Percentiles rank a stretch among this genome's conserved stretches.
These are phyloP conservation scores for Tylopilus vinaceipallidus DNA, from an alignment of 768 basidiomycete species.

Conservation along the genomic window DNA sequence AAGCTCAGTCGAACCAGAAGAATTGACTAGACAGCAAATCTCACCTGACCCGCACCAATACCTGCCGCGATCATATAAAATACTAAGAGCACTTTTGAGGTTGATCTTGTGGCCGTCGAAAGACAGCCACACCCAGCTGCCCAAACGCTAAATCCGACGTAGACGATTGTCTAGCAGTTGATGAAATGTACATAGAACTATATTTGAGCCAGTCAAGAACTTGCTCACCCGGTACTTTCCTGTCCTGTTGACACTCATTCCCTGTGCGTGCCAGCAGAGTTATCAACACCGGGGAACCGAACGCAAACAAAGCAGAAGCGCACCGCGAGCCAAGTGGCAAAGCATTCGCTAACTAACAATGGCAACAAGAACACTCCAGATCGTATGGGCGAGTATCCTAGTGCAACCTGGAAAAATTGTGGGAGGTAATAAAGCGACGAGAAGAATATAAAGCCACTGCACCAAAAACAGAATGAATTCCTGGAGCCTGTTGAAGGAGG, in stretches of 20 bases:
- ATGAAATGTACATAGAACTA: too few relatives aligned
- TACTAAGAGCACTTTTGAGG: background rate
- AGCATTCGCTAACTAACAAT: slow-evolving; percentile 63
- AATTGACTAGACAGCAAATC: too few relatives aligned
- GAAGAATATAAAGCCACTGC: slow-evolving; percentile 59
- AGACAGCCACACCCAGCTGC: background rate
- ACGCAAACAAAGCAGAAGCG: slow-evolving; percentile 15
- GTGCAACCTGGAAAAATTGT: slow-evolving; percentile 67
- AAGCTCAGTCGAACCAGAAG: too few relatives aligned
- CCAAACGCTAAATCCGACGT: background rate
- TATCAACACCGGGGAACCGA: background rate
- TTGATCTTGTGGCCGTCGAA: background rate
- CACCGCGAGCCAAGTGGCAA: slow-evolving; percentile 47
- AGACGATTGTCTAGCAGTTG: too few relatives aligned
- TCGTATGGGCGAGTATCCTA: slow-evolving; percentile 62
- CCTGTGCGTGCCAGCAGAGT: slow-evolving; percentile 33
- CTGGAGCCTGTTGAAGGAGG: background rate
- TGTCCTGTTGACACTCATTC: slow-evolving; percentile 61
- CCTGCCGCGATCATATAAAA: background rate
- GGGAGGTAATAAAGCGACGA: slow-evolving; percentile 67
- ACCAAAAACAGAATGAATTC: background rate
- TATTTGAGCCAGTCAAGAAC: too few relatives aligned
- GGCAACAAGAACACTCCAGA: slow-evolving; percentile 39
- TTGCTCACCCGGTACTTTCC: slow-evolving; percentile 58
- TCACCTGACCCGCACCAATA: background rate